These are phyloP conservation scores for Cystobasidium ongulense DNA, from an alignment of 768 basidiomycete species.

Conservation along the genomic window DNA sequence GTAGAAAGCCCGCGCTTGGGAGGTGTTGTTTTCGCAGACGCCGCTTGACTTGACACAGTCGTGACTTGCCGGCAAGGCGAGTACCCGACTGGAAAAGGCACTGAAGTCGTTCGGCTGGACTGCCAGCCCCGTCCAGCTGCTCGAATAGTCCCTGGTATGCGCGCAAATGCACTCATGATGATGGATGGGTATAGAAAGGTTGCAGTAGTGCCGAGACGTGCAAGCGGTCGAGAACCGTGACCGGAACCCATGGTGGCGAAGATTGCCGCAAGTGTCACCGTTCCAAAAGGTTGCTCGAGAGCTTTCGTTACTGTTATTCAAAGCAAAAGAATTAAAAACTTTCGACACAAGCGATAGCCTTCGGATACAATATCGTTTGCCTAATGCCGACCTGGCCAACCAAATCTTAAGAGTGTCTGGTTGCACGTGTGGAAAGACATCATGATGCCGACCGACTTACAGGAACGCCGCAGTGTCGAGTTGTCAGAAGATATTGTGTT, in stretches of 20 bases:
- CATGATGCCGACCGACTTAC: too few relatives aligned
- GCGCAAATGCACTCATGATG: neutral
- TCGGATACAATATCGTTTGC: too few relatives aligned
- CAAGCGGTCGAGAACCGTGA: neutral
- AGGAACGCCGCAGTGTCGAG: too few relatives aligned
- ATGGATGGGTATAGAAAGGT: neutral
- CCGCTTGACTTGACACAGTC: neutral
- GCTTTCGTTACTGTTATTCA: too few relatives aligned
- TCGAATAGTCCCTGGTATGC: neutral
- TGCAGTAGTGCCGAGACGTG: neutral
- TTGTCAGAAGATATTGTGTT: too few relatives aligned
- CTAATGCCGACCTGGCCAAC: too few relatives aligned
- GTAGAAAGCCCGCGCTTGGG: neutral
- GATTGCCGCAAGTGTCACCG: too few relatives aligned
- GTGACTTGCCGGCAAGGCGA: constrained; percentile 1
- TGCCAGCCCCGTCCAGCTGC: neutral
- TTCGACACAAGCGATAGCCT: too few relatives aligned
- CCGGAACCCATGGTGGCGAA: neutral
- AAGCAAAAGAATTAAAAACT: too few relatives aligned
- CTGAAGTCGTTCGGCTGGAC: neutral
- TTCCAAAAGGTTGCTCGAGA: too few relatives aligned
- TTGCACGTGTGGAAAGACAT: too few relatives aligned
- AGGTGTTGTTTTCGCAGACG: neutral
- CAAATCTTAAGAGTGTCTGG: too few relatives aligned
- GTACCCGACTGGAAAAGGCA: neutral